phyloP scores from a whole-genome alignment of 805 yeast species.

The Peterozyma toletana region DNA sequence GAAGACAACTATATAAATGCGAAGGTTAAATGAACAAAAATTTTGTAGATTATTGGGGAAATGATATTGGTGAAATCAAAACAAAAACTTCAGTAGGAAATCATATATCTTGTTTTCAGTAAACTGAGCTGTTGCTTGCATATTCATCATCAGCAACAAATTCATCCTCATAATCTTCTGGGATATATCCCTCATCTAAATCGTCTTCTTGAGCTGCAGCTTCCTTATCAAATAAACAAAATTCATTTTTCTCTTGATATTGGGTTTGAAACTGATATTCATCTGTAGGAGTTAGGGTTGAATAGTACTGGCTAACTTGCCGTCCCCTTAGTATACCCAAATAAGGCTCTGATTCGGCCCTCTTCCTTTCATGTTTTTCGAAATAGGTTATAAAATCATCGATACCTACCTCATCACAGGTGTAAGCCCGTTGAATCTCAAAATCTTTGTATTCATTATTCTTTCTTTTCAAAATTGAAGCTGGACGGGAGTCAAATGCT shows the following conservation, averaged over 20 bases:
- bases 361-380: constrained; percentile 8
- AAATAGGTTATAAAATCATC: constrained; percentile 9
- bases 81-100: too few species aligned
- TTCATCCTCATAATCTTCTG: not conserved
- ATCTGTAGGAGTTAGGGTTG: not conserved
- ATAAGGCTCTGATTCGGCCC: constrained; percentile 7
- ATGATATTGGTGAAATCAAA: too few species aligned
- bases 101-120: too few species aligned
- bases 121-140: too few species aligned
- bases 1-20: too few species aligned
- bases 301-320: constrained; percentile 9
- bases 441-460: constrained; percentile 6
- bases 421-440: constrained; percentile 9
- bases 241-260: too few species aligned
- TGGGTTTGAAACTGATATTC: too few species aligned
- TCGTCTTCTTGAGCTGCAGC: too few species aligned
- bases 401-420: constrained; percentile 10
- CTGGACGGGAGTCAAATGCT: constrained; percentile 8
- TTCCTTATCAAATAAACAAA: too few species aligned
- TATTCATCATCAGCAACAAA: not conserved
- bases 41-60: too few species aligned
- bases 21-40: too few species aligned
- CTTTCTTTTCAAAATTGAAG: constrained; percentile 8
- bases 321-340: constrained; percentile 5
- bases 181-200: too few species aligned